A percentile compares a stretch with the other conserved stretches of the same genome.
These are phyloP conservation scores for Agastache rugosa DNA, from an alignment of 257 asterid genomes.

Conservation along the genomic window DNA sequence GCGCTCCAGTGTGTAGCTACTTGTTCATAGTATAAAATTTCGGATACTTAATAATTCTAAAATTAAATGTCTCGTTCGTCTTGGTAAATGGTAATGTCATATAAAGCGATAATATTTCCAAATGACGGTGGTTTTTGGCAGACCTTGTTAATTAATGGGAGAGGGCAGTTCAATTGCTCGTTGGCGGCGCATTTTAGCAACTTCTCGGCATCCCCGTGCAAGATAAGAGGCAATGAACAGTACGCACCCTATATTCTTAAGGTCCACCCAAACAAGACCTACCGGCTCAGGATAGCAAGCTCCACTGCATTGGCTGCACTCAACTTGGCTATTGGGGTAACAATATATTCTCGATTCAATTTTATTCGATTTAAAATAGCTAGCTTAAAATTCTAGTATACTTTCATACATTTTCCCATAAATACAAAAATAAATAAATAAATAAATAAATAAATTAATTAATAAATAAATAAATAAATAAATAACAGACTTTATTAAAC, in stretches of 20 bases:
- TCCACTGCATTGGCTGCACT: constrained; percentile 74
- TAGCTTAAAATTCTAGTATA: no score
- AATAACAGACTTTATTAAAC: no score
- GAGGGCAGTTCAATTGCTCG: constrained; percentile 88
- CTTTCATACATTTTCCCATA: no score
- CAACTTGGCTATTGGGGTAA: constrained; percentile 86
- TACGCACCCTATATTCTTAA: constrained; percentile 72
- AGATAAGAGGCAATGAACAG: constrained; percentile 63
- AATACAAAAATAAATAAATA: no score
- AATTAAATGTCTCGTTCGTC: not conserved
- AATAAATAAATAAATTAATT: no score
- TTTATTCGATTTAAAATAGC: no score
- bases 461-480: no score
- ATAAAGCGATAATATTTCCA: not conserved
- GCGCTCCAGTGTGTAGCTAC: not conserved
- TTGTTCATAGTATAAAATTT: not conserved
- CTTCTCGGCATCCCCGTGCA: constrained; percentile 48
- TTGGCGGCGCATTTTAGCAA: constrained; percentile 58
- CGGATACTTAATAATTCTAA: not conserved
- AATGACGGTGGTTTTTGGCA: not conserved
- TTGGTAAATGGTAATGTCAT: constrained; percentile 2
- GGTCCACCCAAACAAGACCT: constrained; percentile 74
- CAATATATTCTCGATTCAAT: no score
- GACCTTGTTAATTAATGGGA: constrained; percentile 76
- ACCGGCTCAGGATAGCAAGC: constrained; percentile 86